phyloP scores from a whole-genome alignment of 2,329 filamentous ascomycete species.

The Hypomyces perniciosus region DNA sequence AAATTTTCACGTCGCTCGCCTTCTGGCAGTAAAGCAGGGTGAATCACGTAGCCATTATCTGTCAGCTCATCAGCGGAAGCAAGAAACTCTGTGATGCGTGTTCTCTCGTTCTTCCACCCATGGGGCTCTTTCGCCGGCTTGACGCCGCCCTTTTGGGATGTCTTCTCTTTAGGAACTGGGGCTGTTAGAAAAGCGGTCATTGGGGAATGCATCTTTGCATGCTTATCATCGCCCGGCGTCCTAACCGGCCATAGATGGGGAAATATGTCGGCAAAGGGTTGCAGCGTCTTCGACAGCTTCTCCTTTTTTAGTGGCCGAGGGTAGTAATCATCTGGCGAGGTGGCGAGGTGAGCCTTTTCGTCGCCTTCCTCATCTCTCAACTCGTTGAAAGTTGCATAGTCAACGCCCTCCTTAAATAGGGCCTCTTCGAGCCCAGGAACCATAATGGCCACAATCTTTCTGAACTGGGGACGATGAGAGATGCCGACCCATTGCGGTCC shows the following conservation, averaged over 20 bases:
- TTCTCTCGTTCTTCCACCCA: conserved; percentile 67
- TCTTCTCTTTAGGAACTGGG: conserved; percentile 63
- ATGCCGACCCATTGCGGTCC: conserved; percentile 62
- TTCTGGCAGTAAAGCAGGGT: conserved; percentile 66
- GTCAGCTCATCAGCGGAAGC: conserved; percentile 65
- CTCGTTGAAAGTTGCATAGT: conserved; percentile 43
- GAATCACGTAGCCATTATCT: conserved; percentile 78
- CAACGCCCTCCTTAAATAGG: conserved; percentile 67
- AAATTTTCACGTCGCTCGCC: conserved; percentile 49
- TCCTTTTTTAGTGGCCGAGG: conserved; percentile 48
- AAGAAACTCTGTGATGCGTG: conserved; percentile 75
- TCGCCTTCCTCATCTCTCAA: conserved; percentile 22
- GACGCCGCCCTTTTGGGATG: conserved; percentile 47
- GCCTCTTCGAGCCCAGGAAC: conserved; percentile 84
- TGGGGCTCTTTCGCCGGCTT: conserved; percentile 58
- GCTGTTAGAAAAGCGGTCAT: conserved; percentile 77
- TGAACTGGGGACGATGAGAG: conserved; percentile 55
- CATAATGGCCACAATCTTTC: conserved; percentile 85
- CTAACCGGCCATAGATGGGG: conserved; percentile 83
- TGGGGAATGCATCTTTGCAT: conserved; percentile 78
- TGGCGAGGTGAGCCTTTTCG: conserved; percentile 28
- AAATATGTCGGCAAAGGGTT: conserved; percentile 75
- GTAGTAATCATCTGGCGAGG: conserved; percentile 54
- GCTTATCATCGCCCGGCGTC: conserved; percentile 78
- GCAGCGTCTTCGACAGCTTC: conserved; percentile 47